phyloP scores from a whole-genome alignment of 2,329 filamentous ascomycete species.

The Aureobasidium pullulans region DNA sequence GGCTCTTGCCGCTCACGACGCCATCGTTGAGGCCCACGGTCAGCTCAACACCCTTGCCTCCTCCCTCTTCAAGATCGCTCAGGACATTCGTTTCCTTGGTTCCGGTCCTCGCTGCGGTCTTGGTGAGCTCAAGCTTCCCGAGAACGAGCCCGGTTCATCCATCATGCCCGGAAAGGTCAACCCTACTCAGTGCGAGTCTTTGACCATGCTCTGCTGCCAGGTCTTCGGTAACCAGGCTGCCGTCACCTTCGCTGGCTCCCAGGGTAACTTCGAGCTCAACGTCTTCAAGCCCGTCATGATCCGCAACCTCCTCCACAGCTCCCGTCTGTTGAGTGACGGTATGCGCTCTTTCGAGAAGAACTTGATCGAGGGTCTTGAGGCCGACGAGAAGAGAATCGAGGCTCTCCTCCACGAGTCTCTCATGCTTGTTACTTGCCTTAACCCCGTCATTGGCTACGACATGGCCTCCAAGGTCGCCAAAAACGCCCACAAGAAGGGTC shows the following conservation, averaged over 20 bases:
- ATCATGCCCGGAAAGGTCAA: conserved; percentile 99
- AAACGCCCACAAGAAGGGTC: conserved; percentile 97
- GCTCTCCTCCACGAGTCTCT: conserved; percentile 90
- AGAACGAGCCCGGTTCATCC: conserved; percentile 95
- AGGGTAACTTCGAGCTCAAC: conserved; percentile 97
- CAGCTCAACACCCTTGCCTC: conserved; percentile 85
- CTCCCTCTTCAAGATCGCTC: conserved; percentile 95
- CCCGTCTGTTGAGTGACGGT: conserved; percentile 77
- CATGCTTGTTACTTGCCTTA: conserved; percentile 97
- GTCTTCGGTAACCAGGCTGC: conserved; percentile 97
- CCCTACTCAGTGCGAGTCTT: conserved; percentile 92
- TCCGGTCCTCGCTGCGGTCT: conserved; percentile 93
- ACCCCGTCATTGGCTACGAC: conserved; percentile 95
- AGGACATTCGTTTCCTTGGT: conserved; percentile 95
- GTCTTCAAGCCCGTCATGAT: conserved; percentile 98
- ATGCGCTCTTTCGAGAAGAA: conserved; percentile 96
- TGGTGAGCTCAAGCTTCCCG: conserved; percentile 84
- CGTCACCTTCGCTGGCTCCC: conserved; percentile 88
- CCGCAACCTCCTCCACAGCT: conserved; percentile 87
- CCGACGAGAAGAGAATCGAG: conserved; percentile 87
- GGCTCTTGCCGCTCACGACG: conserved; percentile 90
- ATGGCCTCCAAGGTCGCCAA: conserved; percentile 96
- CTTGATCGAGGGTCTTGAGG: conserved; percentile 77
- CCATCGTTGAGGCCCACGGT: conserved; percentile 88
- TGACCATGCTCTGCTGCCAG: conserved; percentile 96